A percentile compares a stretch with the other conserved stretches of the same genome.
Evolutionary conservation across 495 filamentous ascomycete genomes (phyloP).

Genomic region (Jackrogersella multiformis): DNA sequence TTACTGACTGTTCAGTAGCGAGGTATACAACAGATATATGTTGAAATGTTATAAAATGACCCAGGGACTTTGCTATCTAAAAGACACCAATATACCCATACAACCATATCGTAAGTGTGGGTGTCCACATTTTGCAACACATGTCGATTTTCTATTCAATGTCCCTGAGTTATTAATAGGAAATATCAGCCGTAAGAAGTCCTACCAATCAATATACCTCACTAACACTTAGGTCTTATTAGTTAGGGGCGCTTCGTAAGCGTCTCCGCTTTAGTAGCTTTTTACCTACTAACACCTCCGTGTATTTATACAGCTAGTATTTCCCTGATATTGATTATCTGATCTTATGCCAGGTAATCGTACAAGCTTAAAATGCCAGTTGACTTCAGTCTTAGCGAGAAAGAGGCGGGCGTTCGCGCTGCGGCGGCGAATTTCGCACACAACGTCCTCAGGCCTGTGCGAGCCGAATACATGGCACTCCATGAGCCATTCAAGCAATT

Average conservation of each 20-base stretch:
- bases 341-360: not conserved
- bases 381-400: conserved; percentile 53
- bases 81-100: not conserved
- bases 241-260: not conserved
- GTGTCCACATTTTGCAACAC: too few relatives aligned
- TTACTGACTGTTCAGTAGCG: too few relatives aligned
- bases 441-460: conserved; percentile 49
- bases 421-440: conserved; percentile 50
- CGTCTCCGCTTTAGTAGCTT: conserved; percentile 1
- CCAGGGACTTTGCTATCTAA: too few relatives aligned
- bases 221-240: not conserved
- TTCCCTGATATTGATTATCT: not conserved
- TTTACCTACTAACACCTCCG: not conserved
- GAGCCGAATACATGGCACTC: conserved; percentile 47
- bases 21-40: too few relatives aligned
- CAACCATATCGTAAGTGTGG: too few relatives aligned
- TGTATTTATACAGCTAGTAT: not conserved
- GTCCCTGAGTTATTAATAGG: too few relatives aligned
- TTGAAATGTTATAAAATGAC: too few relatives aligned
- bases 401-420: conserved; percentile 48
- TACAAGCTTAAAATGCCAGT: conserved; percentile 40
- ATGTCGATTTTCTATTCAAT: too few relatives aligned
- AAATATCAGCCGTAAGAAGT: too few relatives aligned
- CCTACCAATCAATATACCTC: not conserved
- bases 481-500: conserved; percentile 51